A percentile compares a stretch with the other conserved stretches of the same genome.
Evolutionary conservation across 768 basidiomycete species (phyloP).

Genomic region (Phylloporus sp.): DNA sequence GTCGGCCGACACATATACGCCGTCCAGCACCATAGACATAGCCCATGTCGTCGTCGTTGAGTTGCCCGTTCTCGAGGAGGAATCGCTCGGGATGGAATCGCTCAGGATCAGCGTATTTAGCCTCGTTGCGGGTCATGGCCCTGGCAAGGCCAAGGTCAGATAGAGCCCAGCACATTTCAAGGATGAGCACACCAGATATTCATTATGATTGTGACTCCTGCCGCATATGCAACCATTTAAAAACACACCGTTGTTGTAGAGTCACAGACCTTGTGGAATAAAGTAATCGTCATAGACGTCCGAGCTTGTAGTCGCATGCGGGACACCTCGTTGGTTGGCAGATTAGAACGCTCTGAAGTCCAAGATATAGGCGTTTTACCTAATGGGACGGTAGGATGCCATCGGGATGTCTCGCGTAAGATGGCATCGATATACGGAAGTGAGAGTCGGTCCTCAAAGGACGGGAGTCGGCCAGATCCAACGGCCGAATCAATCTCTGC

Average conservation of each 20-base stretch:
- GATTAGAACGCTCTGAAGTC: background rate
- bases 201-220: conserved; percentile 29
- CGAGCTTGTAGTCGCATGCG: conserved; percentile 33
- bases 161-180: background rate
- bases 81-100: conserved; percentile 36
- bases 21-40: conserved; percentile 36
- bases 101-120: conserved; percentile 30
- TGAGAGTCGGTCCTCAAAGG: conserved; percentile 26
- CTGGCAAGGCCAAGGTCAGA: conserved; percentile 8
- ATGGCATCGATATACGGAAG: conserved; percentile 28
- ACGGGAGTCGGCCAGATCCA: conserved; percentile 29
- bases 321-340: conserved; percentile 20
- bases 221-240: background rate
- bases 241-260: too few species aligned
- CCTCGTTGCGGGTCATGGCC: conserved; percentile 33
- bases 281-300: conserved; percentile 45
- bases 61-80: conserved; percentile 17
- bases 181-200: conserved; percentile 20
- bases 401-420: conserved; percentile 32
- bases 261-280: conserved; percentile 47
- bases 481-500: conserved; percentile 33
- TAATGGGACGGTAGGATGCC: conserved; percentile 33
- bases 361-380: conserved; percentile 15
- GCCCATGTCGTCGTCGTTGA: conserved; percentile 27
- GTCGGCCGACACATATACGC: conserved; percentile 36